A percentile compares a stretch with the other conserved stretches of the same genome.
phyloP scores from a whole-genome alignment of 2,329 filamentous ascomycete genomes.

The Graphium sp. region DNA sequence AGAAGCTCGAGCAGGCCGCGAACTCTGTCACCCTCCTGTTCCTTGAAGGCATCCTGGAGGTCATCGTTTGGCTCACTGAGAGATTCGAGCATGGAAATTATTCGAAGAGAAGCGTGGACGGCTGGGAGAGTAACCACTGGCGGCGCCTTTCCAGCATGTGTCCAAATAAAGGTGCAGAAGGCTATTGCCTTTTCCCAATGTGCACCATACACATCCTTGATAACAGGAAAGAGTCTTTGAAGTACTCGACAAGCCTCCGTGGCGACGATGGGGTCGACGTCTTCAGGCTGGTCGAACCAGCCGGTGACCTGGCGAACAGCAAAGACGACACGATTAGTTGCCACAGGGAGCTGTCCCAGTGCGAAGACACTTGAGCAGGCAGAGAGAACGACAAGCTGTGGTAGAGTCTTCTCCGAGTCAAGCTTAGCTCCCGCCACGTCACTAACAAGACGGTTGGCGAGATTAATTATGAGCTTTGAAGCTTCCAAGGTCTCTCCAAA shows the following conservation, averaged over 20 bases:
- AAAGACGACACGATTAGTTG: slow-evolving; percentile 60
- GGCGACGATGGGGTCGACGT: slow-evolving; percentile 23
- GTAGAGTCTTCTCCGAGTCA: slow-evolving; percentile 24
- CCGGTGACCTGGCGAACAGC: slow-evolving; percentile 62
- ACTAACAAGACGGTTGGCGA: slow-evolving; percentile 44
- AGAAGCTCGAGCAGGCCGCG: slow-evolving; percentile 46
- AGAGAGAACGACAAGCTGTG: slow-evolving; percentile 35
- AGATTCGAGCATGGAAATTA: slow-evolving; percentile 46
- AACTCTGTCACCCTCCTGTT: slow-evolving; percentile 37
- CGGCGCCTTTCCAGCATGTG: slow-evolving; percentile 21
- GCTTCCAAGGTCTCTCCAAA: slow-evolving; percentile 30
- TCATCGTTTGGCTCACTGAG: slow-evolving; percentile 73
- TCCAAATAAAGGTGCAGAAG: slow-evolving; percentile 42
- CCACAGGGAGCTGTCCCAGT: slow-evolving; percentile 33
- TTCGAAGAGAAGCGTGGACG: slow-evolving; percentile 54
- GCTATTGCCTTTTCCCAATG: slow-evolving; percentile 61
- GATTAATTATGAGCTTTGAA: slow-evolving; percentile 29
- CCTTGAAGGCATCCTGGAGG: slow-evolving; percentile 55
- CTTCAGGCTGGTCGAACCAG: slow-evolving; percentile 42
- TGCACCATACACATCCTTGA: slow-evolving; percentile 71
- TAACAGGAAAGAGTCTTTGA: slow-evolving; percentile 48
- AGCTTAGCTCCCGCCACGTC: slow-evolving; percentile 35
- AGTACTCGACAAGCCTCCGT: slow-evolving; percentile 39
- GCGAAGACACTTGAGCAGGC: slow-evolving; percentile 34
- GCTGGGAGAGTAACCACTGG: slow-evolving; percentile 38